These are phyloP conservation scores for Cardamine occulta DNA, from an alignment of 345 rosid genomes.

Conservation along the genomic window DNA sequence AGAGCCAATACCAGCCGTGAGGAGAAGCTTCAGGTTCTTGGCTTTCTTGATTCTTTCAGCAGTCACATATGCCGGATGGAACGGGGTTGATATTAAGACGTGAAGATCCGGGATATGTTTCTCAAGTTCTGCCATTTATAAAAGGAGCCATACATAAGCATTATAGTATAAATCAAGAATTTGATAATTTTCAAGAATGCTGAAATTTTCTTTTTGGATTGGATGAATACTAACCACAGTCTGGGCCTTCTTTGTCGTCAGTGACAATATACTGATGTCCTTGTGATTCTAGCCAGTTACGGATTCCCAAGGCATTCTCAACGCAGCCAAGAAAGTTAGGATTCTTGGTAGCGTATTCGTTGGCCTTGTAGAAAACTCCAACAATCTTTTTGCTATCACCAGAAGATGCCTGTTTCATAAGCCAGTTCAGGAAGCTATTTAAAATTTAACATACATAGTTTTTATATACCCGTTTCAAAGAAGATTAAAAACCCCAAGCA, in stretches of 20 bases:
- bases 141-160: not conserved
- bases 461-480: not conserved
- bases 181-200: not conserved
- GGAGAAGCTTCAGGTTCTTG: slow-evolving; percentile 84
- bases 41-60: slow-evolving; percentile 92
- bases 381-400: slow-evolving; percentile 87
- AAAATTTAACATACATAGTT: not conserved
- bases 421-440: not conserved
- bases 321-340: slow-evolving; percentile 82
- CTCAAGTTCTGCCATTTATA: slow-evolving; percentile 62
- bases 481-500: not conserved
- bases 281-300: slow-evolving; percentile 75
- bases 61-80: slow-evolving; percentile 93
- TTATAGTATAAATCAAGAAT: not conserved
- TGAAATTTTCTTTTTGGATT: not conserved
- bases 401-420: slow-evolving; percentile 61
- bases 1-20: slow-evolving; percentile 95
- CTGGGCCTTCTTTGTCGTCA: slow-evolving; percentile 89
- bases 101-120: slow-evolving; percentile 89
- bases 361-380: slow-evolving; percentile 96
- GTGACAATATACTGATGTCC: slow-evolving; percentile 91
- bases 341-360: slow-evolving; percentile 69
- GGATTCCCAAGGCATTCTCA: slow-evolving; percentile 79
- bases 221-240: slow-evolving; percentile 55
- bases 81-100: slow-evolving; percentile 84